A percentile compares a stretch with the other conserved stretches of the same genome.
Conservation (phyloP, 2,329 filamentous ascomycete species). For the Anisogramma anomala region DNA sequence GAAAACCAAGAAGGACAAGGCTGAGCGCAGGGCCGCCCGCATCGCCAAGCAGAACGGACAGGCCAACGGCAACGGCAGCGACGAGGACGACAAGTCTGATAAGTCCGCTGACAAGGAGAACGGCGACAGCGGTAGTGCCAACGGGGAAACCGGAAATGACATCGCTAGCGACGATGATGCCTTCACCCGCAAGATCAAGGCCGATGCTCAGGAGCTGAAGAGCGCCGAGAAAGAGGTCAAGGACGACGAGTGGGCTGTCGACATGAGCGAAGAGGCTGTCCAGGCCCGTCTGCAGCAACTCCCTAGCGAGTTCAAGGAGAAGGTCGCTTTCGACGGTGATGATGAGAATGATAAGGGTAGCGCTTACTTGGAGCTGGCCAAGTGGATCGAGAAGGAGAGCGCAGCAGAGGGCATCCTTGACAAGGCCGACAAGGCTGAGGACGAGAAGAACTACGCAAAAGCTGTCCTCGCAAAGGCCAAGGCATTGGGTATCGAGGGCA, state of each 20-base stretch:
- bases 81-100: slow-evolving; percentile 42
- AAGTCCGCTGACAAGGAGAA: slow-evolving; percentile 35
- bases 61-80: slow-evolving; percentile 42
- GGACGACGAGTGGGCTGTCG: slow-evolving; percentile 90
- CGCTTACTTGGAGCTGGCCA: slow-evolving; percentile 80
- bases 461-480: slow-evolving; percentile 94
- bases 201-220: slow-evolving; percentile 38
- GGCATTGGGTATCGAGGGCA: slow-evolving; percentile 85
- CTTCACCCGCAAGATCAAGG: slow-evolving; percentile 65
- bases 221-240: slow-evolving; percentile 45
- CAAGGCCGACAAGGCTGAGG: slow-evolving; percentile 77
- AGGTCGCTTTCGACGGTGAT: slow-evolving; percentile 66
- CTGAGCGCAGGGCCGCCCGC: slow-evolving; percentile 79
- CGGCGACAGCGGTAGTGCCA: slow-evolving; percentile 37
- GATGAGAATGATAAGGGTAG: slow-evolving; percentile 69
- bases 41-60: slow-evolving; percentile 72
- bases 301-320: slow-evolving; percentile 87
- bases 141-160: slow-evolving; percentile 43
- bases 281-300: slow-evolving; percentile 88
- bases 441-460: no score
- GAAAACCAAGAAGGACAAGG: slow-evolving; percentile 97
- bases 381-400: slow-evolving; percentile 74
- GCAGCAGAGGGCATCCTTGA: slow-evolving; percentile 61
- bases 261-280: slow-evolving; percentile 91
- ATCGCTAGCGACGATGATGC: slow-evolving; percentile 77